Conservation (phyloP, 345 rosid species). For the Punica granatum region DNA sequence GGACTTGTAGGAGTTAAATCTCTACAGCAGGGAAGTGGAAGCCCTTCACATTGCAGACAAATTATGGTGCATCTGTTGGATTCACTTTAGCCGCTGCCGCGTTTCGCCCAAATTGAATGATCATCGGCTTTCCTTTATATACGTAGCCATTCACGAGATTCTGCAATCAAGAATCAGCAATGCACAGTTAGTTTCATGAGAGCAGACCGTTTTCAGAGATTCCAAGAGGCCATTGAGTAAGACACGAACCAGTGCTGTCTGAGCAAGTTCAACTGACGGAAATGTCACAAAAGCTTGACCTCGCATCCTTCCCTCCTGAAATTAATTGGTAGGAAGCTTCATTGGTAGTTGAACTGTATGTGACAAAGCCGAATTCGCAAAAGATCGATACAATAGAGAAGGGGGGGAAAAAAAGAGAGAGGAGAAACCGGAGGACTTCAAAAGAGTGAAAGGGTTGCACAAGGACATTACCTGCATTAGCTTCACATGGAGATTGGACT, state of each 20-base stretch:
- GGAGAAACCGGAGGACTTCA: too few species aligned
- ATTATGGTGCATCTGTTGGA: conserved; percentile 11
- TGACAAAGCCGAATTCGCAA: background rate
- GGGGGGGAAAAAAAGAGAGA: too few species aligned
- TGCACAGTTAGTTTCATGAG: background rate
- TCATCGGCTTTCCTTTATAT: conserved; percentile 82
- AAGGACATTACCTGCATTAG: conserved; percentile 67
- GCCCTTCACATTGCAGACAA: background rate
- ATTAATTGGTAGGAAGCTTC: conserved; percentile 3
- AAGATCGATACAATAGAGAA: too few species aligned
- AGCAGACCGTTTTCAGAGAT: background rate
- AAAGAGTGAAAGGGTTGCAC: background rate
- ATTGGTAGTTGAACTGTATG: background rate
- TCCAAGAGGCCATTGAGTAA: background rate
- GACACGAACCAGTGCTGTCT: conserved; percentile 63
- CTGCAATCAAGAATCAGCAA: conserved; percentile 32
- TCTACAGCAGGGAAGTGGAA: background rate
- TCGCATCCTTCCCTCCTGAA: conserved; percentile 96
- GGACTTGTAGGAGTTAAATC: background rate
- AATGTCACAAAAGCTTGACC: conserved; percentile 97
- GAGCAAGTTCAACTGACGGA: conserved; percentile 84
- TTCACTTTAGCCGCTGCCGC: conserved; percentile 46
- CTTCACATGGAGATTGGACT: conserved; percentile 56
- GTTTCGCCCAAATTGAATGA: conserved; percentile 83
- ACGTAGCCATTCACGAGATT: conserved; percentile 75